Base-by-base conservation (phyloP, 140 eudicot species). In the Erigeron philadelphicus region DNA sequence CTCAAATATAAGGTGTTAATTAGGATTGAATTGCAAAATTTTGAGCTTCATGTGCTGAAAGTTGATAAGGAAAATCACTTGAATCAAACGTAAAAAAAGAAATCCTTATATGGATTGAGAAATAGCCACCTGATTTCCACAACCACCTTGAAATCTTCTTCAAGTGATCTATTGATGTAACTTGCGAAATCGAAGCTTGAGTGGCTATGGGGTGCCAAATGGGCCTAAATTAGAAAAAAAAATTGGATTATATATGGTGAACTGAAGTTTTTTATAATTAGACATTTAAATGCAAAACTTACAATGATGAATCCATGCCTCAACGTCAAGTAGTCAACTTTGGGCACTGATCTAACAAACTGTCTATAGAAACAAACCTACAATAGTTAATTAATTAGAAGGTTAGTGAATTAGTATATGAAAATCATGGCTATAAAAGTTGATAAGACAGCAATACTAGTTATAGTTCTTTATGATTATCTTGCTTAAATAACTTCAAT, bases 71-170 rank as follows among this genome's bases (percentile, higher is more conserved):
- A 48, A 48, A 12, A 11, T 48, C 0, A 21, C 25, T 56, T 19
- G 12, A 56, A 8, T 18, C 11, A 19, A 18, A 19, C 41, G 5
- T 64, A 17, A 10, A 11, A 19, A 19, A 0, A 47, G 47, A 31
- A 67, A n/a, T n/a, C n/a, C 16, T 67, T 31, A 48, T 50, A 68
- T 19, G 9, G 63, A 53, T 21, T 49, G 11, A 62, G 52, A 10
- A 12, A 19, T 11, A 54, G 12, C 11, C n/a, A 86, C 95, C 95
- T 87, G 71, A 87, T 84, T 16, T 84, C 84, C 49, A 87, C 86
- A 15, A 87, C 95, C 61, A 84, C 88, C 58, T 82, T 87, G 62
- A 87, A 84, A 75, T 87, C 95, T 77, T 87, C 83, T 70, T 87
- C 88, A 38, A 87, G 80, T 69, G 95, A 87, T 62, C 95, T 78